Percentiles rank a stretch among this genome's conserved stretches.
Conservation (phyloP, 208 protist genomes). For the Acanthamoeba castellanii region DNA sequence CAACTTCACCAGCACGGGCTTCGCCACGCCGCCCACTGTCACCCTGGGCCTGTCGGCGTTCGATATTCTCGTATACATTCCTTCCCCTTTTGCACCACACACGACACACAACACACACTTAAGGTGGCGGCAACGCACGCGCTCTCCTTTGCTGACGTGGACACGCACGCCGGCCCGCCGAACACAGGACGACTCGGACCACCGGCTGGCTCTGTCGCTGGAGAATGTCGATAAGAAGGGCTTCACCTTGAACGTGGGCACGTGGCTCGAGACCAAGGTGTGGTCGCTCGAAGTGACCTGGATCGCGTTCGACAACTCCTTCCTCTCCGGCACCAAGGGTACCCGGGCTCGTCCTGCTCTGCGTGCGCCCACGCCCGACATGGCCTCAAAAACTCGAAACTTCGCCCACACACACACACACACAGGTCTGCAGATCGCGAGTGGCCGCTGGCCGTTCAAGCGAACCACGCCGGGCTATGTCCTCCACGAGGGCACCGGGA, state of each 20-base stretch:
- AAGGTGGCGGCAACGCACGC: not conserved
- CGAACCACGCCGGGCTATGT: not conserved
- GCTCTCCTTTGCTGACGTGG: not conserved
- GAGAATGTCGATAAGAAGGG: constrained; percentile 42
- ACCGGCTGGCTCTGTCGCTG: constrained; percentile 48
- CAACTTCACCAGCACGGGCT: constrained; percentile 38
- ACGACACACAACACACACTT: not conserved
- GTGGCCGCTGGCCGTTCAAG: constrained; percentile 61
- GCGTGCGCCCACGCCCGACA: no score
- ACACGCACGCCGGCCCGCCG: not conserved
- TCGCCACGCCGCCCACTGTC: constrained; percentile 35
- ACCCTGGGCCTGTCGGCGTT: constrained; percentile 56
- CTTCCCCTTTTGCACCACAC: no score
- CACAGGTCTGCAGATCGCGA: not conserved
- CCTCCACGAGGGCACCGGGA: constrained; percentile 17
- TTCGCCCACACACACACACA: not conserved
- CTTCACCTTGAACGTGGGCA: constrained; percentile 37
- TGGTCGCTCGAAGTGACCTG: constrained; percentile 61
- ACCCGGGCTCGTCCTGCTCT: no score
- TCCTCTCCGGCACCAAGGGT: not conserved
- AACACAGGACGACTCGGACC: constrained; percentile 63
- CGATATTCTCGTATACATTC: constrained; percentile 16
- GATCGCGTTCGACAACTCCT: constrained; percentile 69
- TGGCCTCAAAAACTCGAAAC: no score
- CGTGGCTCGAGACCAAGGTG: constrained; percentile 57